Conservation (phyloP, 345 rosid species). For the Bruguiera gymnorhiza region DNA sequence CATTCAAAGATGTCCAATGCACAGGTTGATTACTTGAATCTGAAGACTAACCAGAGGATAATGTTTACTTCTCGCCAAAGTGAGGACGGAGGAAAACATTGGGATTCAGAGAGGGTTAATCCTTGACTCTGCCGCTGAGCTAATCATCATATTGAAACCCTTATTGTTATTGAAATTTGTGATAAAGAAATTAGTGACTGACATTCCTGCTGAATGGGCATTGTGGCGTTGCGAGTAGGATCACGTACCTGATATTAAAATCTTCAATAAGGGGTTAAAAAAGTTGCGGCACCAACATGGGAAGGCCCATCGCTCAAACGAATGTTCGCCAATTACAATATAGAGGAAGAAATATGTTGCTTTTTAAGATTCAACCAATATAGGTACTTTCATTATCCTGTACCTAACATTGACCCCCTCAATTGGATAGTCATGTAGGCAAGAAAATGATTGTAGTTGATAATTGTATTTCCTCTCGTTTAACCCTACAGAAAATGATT, state of each 20-base stretch:
- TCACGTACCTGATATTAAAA: background rate
- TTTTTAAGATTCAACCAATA: too few relatives aligned
- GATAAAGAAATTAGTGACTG: background rate
- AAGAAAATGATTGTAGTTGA: too few relatives aligned
- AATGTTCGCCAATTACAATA: too few relatives aligned
- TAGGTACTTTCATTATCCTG: too few relatives aligned
- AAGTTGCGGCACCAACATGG: too few relatives aligned
- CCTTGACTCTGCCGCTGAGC: constrained; percentile 31
- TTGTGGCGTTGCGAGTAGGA: too few relatives aligned
- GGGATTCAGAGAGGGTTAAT: constrained; percentile 64
- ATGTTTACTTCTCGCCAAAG: constrained; percentile 39
- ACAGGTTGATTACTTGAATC: constrained; percentile 87
- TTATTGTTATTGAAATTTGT: constrained; percentile 1
- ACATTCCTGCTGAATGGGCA: background rate
- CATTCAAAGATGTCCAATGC: constrained; percentile 13
- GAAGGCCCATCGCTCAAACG: too few relatives aligned
- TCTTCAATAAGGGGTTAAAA: background rate
- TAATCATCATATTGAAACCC: background rate
- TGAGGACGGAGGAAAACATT: constrained; percentile 44
- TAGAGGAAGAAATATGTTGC: too few relatives aligned
- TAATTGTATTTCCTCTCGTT: too few relatives aligned
- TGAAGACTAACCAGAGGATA: constrained; percentile 74
- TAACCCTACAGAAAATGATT: background rate
- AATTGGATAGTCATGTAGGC: too few relatives aligned
- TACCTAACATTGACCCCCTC: too few relatives aligned